Conservation (phyloP, 768 basidiomycete genomes). For the Termitomyces sp. region DNA sequence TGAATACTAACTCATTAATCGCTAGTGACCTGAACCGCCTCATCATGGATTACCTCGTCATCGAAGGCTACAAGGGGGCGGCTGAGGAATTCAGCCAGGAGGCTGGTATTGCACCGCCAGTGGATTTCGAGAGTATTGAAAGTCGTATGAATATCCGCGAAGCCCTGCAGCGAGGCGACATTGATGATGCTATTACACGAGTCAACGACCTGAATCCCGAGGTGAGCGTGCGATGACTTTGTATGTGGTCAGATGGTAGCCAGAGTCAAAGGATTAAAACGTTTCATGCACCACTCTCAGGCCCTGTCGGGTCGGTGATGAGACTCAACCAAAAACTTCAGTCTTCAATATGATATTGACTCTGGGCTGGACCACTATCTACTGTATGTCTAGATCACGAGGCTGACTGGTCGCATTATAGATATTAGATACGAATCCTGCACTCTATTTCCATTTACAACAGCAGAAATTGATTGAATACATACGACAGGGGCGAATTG, state of each 20-base stretch:
- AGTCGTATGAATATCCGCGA: slow-evolving; percentile 93
- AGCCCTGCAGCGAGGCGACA: slow-evolving; percentile 89
- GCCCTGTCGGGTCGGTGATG: slow-evolving; percentile 75
- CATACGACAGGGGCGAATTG: slow-evolving; percentile 78
- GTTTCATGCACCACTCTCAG: slow-evolving; percentile 99
- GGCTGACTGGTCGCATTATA: slow-evolving; percentile 33
- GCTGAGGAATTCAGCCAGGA: slow-evolving; percentile 94
- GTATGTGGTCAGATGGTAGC: slow-evolving; percentile 6
- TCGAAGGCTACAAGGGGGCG: slow-evolving; percentile 95
- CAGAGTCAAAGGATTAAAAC: slow-evolving; percentile 71
- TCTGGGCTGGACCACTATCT: slow-evolving; percentile 17
- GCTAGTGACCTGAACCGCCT: slow-evolving; percentile 88
- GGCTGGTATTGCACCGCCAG: slow-evolving; percentile 68
- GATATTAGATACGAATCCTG: slow-evolving; percentile 96
- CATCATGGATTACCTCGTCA: slow-evolving; percentile 96
- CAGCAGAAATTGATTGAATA: slow-evolving; percentile 95
- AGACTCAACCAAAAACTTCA: slow-evolving; percentile 82
- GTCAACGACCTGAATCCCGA: slow-evolving; percentile 97
- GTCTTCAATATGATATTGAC: slow-evolving; percentile 88
- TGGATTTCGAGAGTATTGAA: slow-evolving; percentile 91
- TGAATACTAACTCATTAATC: slow-evolving; percentile 20
- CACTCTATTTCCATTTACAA: slow-evolving; percentile 91
- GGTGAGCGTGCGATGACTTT: slow-evolving; percentile 57
- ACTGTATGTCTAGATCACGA: slow-evolving; percentile 5
- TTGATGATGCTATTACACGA: slow-evolving; percentile 91